Conservation (phyloP, 371 early-diverging fungal species). For the Mucor irregularis region DNA sequence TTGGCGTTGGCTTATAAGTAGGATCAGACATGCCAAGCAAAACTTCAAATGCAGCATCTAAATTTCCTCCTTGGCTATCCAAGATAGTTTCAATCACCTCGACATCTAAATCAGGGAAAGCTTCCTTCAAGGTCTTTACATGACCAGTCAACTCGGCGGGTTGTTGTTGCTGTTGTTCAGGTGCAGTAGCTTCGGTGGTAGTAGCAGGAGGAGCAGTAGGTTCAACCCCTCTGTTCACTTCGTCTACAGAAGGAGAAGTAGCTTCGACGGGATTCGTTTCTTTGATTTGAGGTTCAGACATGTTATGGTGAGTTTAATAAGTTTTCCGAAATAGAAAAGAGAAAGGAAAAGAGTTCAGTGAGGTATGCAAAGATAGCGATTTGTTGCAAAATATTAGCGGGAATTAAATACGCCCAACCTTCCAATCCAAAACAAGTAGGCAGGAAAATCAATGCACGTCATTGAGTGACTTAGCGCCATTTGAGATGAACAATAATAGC, state of each 20-base stretch:
- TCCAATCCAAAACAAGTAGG: too few species aligned
- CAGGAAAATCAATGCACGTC: too few species aligned
- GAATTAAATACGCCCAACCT: too few species aligned
- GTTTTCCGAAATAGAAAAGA: not conserved
- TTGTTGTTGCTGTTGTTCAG: not conserved
- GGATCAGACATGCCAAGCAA: conserved; percentile 41
- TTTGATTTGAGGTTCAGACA: conserved; percentile 15
- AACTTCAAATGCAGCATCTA: conserved; percentile 37
- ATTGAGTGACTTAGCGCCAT: too few species aligned
- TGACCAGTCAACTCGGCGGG: conserved; percentile 7
- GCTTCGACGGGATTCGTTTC: not conserved
- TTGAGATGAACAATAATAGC: too few species aligned
- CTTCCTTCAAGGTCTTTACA: conserved; percentile 31
- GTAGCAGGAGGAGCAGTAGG: not conserved
- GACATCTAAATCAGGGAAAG: conserved; percentile 35
- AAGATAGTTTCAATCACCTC: conserved; percentile 41
- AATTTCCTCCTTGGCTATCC: conserved; percentile 25
- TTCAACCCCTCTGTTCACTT: not conserved
- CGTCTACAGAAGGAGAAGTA: not conserved
- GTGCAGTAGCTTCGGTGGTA: not conserved
- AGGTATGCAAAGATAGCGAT: too few species aligned
- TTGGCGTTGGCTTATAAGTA: conserved; percentile 30
- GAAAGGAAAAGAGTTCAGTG: too few species aligned
- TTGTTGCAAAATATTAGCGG: too few species aligned
- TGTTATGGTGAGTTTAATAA: not conserved